Conservation (phyloP, 1,284 basidiomycete genomes). For the Volvariella volvacea region DNA sequence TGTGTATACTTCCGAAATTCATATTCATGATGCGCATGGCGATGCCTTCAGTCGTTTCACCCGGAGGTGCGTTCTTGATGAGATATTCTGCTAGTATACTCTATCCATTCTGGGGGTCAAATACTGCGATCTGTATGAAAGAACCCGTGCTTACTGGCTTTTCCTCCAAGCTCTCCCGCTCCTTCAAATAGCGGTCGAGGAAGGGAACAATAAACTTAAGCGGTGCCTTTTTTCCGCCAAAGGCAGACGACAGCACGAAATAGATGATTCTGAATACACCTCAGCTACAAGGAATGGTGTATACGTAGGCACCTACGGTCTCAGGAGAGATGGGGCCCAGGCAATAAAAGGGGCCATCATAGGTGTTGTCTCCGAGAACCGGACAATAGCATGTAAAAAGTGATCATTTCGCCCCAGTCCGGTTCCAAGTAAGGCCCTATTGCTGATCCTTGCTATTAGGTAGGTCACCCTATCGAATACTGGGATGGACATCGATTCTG, state of each 20-base stretch:
- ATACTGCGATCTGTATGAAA: neutral
- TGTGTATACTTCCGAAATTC: slow-evolving; percentile 31
- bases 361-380: slow-evolving; percentile 23
- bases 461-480: slow-evolving; percentile 31
- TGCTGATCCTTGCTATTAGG: slow-evolving; percentile 36
- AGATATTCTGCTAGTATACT: slow-evolving; percentile 21
- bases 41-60: slow-evolving; percentile 22
- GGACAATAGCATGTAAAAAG: slow-evolving; percentile 26
- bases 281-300: neutral
- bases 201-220: slow-evolving; percentile 20
- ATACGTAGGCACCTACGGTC: slow-evolving; percentile 16
- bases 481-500: slow-evolving; percentile 13
- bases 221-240: slow-evolving; percentile 23
- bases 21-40: slow-evolving; percentile 26
- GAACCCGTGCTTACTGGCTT: slow-evolving; percentile 16
- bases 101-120: slow-evolving; percentile 9
- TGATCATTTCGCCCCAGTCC: slow-evolving; percentile 32
- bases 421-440: slow-evolving; percentile 38
- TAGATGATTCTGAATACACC: slow-evolving; percentile 17
- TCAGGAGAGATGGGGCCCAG: slow-evolving; percentile 24
- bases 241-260: slow-evolving; percentile 19
- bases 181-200: slow-evolving; percentile 17
- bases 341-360: slow-evolving; percentile 23
- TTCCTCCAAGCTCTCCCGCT: slow-evolving; percentile 16
- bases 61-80: slow-evolving; percentile 19